Conservation (phyloP, 495 filamentous ascomycete genomes). For the Mytilinidion resinicola region DNA sequence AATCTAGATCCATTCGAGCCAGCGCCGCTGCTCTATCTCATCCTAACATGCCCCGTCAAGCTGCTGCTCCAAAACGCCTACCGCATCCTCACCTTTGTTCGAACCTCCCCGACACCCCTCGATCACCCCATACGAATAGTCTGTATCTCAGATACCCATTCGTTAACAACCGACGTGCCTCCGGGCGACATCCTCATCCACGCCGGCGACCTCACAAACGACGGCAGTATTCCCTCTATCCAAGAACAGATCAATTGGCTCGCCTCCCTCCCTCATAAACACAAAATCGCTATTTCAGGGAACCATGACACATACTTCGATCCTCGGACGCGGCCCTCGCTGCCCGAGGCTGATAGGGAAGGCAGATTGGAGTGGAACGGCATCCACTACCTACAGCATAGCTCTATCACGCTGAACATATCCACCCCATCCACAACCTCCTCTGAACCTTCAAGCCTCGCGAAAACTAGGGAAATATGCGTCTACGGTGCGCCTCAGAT, state of each 20-base stretch:
- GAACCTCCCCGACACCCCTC: conserved; percentile 50
- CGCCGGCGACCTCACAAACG: conserved; percentile 75
- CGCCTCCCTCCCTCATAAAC: conserved; percentile 56
- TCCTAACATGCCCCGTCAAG: conserved; percentile 48
- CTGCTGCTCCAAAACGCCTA: conserved; percentile 49
- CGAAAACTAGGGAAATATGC: conserved; percentile 39
- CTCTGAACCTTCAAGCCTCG: conserved; percentile 37
- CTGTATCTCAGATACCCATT: conserved; percentile 88
- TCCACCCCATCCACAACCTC: conserved; percentile 36
- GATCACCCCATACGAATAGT: conserved; percentile 62
- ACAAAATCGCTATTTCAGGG: conserved; percentile 82
- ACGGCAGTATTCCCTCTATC: conserved; percentile 64
- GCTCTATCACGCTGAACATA: conserved; percentile 43
- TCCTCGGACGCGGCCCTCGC: conserved; percentile 36
- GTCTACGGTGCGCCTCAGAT: conserved; percentile 62
- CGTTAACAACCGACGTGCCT: conserved; percentile 53
- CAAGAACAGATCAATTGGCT: conserved; percentile 79
- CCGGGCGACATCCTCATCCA: conserved; percentile 83
- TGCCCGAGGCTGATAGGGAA: conserved; percentile 36
- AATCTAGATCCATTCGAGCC: conserved; percentile 41
- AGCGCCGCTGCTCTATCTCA: conserved; percentile 44
- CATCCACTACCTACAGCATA: conserved; percentile 61
- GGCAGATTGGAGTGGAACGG: conserved; percentile 47
- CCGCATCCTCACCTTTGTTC: conserved; percentile 54
- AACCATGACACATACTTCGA: conserved; percentile 89